These are phyloP conservation scores for Paraleonurus japonicus DNA, from an alignment of 257 asterid species.

Conservation along the genomic window DNA sequence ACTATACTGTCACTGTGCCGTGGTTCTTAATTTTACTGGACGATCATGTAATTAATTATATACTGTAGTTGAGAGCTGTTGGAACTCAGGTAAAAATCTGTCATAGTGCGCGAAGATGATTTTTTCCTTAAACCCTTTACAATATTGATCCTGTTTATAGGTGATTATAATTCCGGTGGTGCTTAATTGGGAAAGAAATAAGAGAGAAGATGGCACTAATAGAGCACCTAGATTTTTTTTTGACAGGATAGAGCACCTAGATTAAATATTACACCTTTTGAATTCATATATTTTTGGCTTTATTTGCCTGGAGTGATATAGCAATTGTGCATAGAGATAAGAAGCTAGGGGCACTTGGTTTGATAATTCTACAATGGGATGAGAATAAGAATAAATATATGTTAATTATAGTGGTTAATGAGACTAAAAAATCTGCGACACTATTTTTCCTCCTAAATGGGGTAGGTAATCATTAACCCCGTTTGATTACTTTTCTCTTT, in stretches of 20 bases:
- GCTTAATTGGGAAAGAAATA: not conserved
- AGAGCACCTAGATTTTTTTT: not conserved
- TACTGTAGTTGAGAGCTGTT: not conserved
- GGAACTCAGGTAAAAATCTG: not conserved
- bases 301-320: not conserved
- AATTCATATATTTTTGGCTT: not conserved
- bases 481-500: too few species aligned
- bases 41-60: not conserved
- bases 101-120: not conserved
- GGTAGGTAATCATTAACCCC: too few species aligned
- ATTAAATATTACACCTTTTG: not conserved
- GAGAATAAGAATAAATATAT: too few species aligned
- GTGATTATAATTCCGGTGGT: not conserved
- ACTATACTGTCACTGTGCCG: constrained; percentile 13
- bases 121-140: not conserved
- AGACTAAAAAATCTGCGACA: too few species aligned
- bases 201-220: not conserved
- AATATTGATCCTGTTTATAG: not conserved
- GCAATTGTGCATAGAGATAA: not conserved
- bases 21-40: not conserved
- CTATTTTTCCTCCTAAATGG: too few species aligned
- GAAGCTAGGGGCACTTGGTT: too few species aligned
- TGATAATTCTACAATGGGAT: too few species aligned
- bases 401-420: too few species aligned
- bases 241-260: too few species aligned